Base-by-base conservation (phyloP, 805 yeast genomes). In the Pichia californica region DNA sequence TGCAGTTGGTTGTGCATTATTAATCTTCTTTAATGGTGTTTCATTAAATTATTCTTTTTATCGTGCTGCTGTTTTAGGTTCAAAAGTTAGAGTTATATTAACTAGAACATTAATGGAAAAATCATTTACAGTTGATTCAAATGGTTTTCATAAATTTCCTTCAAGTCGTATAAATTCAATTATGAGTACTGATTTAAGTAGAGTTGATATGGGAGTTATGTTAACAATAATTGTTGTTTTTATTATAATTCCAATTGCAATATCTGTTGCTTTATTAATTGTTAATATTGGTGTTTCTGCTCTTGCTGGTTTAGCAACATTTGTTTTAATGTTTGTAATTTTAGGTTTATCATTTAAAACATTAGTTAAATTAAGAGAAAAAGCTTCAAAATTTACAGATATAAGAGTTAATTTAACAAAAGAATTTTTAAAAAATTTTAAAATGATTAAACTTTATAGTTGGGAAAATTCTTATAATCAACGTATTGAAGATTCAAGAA, bases 391-490 rank as follows among this genome's bases (percentile, higher is more conserved):
- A 1, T 78, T 65, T 55, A 89, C 96, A 5, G 97, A 89, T 59
- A 62, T 63, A 25, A 79, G 97, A 58, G 91, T 89, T 28, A 72
- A 79, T 38, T 68, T 77, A 34, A 79, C 88, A 61, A 82, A 86
- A 51, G 97, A 89, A 59, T 76, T 88, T 23, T 69, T 89, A 50
- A 81, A 76, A 57, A 80, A 83, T 50, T 76, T 88, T 69, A 86
- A 83, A 59, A 72, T 81, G 63, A 82, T 89, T 61, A 89, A 89
- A 66, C 82, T 76, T 56, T 89, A 88, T 59, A 82, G 93, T 5
- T 89, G 96, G 96, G 97, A 89, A 59, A 70, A 70, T 32, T 85
- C 96, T 1, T 89, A 86, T 57, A 70, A 72, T 46, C 60, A 71
- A 9, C 70, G 71, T 41, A 72, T 89, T 31, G 54, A 72, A 20